Base-by-base conservation (phyloP, 805 yeast species). In the Naumovozyma dairenensis region DNA sequence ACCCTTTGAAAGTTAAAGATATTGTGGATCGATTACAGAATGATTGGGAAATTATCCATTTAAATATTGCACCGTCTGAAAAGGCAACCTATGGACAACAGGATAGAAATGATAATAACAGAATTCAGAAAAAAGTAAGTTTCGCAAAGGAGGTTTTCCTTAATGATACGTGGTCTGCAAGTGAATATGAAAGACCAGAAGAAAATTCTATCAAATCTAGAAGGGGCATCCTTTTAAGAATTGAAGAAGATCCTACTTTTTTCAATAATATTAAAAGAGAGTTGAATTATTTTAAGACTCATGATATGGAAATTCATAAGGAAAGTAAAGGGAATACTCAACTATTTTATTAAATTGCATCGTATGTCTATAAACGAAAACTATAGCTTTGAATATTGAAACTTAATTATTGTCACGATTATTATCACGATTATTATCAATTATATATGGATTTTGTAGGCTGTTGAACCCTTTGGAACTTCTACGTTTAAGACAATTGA, bases 291-390 rank as follows among this genome's bases (percentile, higher is more conserved):
- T 80, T 60, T 58, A 82, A 82, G 50, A 67, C 71, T 43, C 59
- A 59, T 33, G 80, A 72, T 36, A 81, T 82, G 93, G 55, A 62
- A 26, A 80, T 81, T 21, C 86, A 81, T 53, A 77, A 71, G 34
- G 60, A 64, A 25, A 76, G 84, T 26, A 68, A 66, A 35, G 55
- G 60, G 21, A 71, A 73, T 51, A 80, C 92, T 4, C 92, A 82
- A 49, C 77, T 70, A 52, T 79, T 77, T 21, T 20, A 7, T 10
- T 20, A 20, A 10, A 10, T 20, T 20, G 10, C 10, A 20, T 20
- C 7, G 22, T n/a, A n/a, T n/a, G n/a, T n/a, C n/a, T n/a, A n/a
- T n/a, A n/a, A n/a, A n/a, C n/a, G n/a, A n/a, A n/a, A n/a, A n/a
- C n/a, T n/a, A n/a, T n/a, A n/a, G n/a, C n/a, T n/a, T n/a, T n/a